Base-by-base conservation (phyloP, 371 early-diverging fungal species). In the Fennellomyces sp. region DNA sequence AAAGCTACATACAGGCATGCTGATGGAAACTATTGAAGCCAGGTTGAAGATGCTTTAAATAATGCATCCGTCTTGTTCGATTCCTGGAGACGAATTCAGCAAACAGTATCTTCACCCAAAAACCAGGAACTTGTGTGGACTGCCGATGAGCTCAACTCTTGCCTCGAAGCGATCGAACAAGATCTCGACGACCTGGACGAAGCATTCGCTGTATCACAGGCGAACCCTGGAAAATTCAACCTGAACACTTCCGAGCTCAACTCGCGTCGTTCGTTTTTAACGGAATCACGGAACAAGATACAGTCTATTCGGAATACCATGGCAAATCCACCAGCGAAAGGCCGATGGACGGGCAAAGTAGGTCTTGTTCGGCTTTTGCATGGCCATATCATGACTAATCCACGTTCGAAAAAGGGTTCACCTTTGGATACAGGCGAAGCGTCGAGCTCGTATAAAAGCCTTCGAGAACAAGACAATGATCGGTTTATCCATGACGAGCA, bases 81-180 rank as follows among this genome's bases (percentile, higher is more conserved):
- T 45, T 82, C 82, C 23, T 87, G 84, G 84, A 81, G 79, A 54
- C 74, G 87, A 35, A 87, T 87, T 53, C 80, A 81, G 28, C 84
- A 78, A 61, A 87, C 85, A 4, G 87, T 87, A 15, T 73, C 81
- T 30, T 87, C 87, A 11, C 76, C 82, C 23, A 68, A 74, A n/a
- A 87, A 85, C 61, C 85, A 87, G 52, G 87, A 87, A 39, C 61
- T 87, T 7, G 12, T 81, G 33, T 82, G 85, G 79, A 83, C 87
- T 27, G 83, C 81, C 28, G 87, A 87, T 52, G 87, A 87, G 53
- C 58, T 87, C 0, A 58, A 61, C 39, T 69, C 77, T 36, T 60
- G 73, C 17, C 58, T 85, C 21, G 71, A 75, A 56, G 79, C 71
- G 19, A 76, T 84, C 33, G 78, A 75, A 52, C 83, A 79, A 53